These are phyloP conservation scores for Ustulina deusta DNA, from an alignment of 2,329 filamentous ascomycete species.

Conservation along the genomic window DNA sequence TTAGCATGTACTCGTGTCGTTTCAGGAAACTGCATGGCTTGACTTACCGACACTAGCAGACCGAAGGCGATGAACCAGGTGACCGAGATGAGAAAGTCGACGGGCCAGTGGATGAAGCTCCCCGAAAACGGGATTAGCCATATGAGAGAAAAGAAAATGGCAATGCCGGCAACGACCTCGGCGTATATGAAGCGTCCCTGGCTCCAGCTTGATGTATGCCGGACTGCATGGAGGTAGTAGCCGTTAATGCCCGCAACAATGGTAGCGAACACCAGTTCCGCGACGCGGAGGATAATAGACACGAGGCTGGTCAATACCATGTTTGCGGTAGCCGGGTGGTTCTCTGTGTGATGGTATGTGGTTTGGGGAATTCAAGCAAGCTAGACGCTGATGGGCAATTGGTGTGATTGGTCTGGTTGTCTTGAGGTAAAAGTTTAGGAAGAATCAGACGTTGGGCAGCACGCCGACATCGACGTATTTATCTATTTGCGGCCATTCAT, in stretches of 20 bases:
- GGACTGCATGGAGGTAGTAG: conserved; percentile 68
- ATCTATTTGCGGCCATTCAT: conserved; percentile 17
- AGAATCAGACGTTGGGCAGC: not conserved
- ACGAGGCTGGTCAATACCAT: conserved; percentile 67
- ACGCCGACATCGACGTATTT: conserved; percentile 27
- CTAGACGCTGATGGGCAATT: conserved; percentile 4
- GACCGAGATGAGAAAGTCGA: conserved; percentile 76
- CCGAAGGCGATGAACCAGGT: conserved; percentile 79
- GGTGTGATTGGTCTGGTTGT: conserved; percentile 7
- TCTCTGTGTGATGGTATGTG: not conserved
- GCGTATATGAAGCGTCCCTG: conserved; percentile 79
- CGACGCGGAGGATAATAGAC: conserved; percentile 69
- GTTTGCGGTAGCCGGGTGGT: conserved; percentile 37
- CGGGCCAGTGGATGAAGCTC: conserved; percentile 76
- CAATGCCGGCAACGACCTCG: conserved; percentile 75
- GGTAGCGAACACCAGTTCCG: conserved; percentile 76
- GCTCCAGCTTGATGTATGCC: conserved; percentile 62
- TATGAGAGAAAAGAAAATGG: conserved; percentile 75
- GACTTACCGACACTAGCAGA: conserved; percentile 70
- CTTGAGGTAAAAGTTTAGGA: not conserved
- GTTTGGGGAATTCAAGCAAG: not conserved
- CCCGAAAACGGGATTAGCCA: conserved; percentile 79
- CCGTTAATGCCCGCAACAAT: conserved; percentile 79
- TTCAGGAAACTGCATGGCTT: not conserved
- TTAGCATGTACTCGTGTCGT: conserved; percentile 7